A percentile compares a stretch with the other conserved stretches of the same genome.
Evolutionary conservation across 495 filamentous ascomycete genomes (phyloP).

Genomic region (Usnea hakonensis): DNA sequence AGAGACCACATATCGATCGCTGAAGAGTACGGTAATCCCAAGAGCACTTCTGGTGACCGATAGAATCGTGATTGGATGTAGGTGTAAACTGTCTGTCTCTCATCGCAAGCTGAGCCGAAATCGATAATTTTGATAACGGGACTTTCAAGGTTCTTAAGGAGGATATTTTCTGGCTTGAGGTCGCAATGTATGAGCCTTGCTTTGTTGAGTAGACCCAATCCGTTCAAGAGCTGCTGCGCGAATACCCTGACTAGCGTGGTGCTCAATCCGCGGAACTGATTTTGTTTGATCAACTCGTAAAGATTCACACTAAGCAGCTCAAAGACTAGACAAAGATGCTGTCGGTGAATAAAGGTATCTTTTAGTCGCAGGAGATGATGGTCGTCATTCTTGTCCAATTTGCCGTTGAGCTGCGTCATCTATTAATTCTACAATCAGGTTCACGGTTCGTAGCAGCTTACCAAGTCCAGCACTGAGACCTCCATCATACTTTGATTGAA

Average conservation of each 20-base stretch:
- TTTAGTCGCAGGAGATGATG: slow-evolving; percentile 94
- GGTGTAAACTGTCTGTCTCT: slow-evolving; percentile 97
- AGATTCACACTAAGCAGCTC: slow-evolving; percentile 96
- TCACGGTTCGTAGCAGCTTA: neutral
- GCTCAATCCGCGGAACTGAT: slow-evolving; percentile 95
- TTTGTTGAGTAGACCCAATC: slow-evolving; percentile 87
- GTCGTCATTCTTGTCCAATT: slow-evolving; percentile 98
- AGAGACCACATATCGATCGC: slow-evolving; percentile 99
- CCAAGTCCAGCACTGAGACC: slow-evolving; percentile 88
- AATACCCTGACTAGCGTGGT: slow-evolving; percentile 97
- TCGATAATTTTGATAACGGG: slow-evolving; percentile 99
- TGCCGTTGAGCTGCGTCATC: slow-evolving; percentile 64
- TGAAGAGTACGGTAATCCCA: slow-evolving; percentile 91
- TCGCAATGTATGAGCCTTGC: slow-evolving; percentile 97
- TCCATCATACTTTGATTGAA: slow-evolving; percentile 99
- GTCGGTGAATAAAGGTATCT: slow-evolving; percentile 96
- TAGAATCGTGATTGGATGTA: slow-evolving; percentile 99
- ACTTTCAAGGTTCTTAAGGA: slow-evolving; percentile 97
- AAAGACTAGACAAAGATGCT: slow-evolving; percentile 96
- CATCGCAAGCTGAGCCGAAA: slow-evolving; percentile 97
- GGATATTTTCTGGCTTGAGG: slow-evolving; percentile 96
- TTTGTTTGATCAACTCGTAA: slow-evolving; percentile 99
- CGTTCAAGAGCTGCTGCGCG: slow-evolving; percentile 92
- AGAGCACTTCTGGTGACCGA: slow-evolving; percentile 88
- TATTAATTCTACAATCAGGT: neutral